A percentile compares a stretch with the other conserved stretches of the same genome.
Evolutionary conservation across 1,139 yeast species (phyloP).

Genomic region (Protomyces macrosporus): DNA sequence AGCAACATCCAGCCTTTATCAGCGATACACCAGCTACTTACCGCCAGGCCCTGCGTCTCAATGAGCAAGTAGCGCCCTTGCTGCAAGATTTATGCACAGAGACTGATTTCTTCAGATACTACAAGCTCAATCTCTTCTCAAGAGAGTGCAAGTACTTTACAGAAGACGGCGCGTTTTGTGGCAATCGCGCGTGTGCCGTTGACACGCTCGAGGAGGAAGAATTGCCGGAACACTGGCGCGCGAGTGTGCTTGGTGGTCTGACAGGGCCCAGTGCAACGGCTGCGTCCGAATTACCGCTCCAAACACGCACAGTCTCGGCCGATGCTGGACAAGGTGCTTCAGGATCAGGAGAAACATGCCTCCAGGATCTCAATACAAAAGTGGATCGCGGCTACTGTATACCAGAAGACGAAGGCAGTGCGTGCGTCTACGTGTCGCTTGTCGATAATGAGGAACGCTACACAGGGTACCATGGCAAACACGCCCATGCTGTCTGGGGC

Average conservation of each 20-base stretch:
- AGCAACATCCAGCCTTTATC: neutral
- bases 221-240: constrained; percentile 67
- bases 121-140: constrained; percentile 71
- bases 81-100: constrained; percentile 43
- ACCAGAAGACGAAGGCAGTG: constrained; percentile 51
- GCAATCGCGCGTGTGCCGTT: constrained; percentile 89
- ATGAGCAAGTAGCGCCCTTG: constrained; percentile 40
- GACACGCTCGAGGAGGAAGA: constrained; percentile 57
- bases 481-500: constrained; percentile 87
- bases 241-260: constrained; percentile 64
- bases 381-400: constrained; percentile 49
- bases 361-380: constrained; percentile 13
- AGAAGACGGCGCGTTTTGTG: constrained; percentile 71
- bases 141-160: constrained; percentile 86
- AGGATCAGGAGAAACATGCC: constrained; percentile 37
- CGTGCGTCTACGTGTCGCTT: constrained; percentile 77
- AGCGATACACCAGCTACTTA: constrained; percentile 13
- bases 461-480: constrained; percentile 93
- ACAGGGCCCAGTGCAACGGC: constrained; percentile 29
- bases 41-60: neutral
- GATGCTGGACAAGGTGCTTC: constrained; percentile 34
- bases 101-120: constrained; percentile 73
- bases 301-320: constrained; percentile 35
- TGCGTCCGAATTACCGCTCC: constrained; percentile 43
- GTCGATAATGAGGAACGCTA: constrained; percentile 89